Conservation (phyloP, 2,329 filamentous ascomycete genomes). For the Bipolaris gigantea region DNA sequence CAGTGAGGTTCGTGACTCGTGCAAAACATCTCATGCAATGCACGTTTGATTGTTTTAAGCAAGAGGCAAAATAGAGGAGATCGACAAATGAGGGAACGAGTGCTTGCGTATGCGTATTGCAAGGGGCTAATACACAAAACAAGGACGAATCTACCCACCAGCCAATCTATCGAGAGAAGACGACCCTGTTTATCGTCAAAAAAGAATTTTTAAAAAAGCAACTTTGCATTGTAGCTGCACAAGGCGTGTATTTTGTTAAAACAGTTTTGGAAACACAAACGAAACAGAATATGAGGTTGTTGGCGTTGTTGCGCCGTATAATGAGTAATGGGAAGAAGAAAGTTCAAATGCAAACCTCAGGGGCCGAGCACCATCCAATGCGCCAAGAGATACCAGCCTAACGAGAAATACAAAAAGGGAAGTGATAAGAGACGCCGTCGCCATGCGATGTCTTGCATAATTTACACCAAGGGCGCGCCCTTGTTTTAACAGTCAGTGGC, state of each 20-base stretch:
- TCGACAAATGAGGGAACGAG: neutral
- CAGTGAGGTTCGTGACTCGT: neutral
- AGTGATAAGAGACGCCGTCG: slow-evolving; percentile 9
- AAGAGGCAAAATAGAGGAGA: neutral
- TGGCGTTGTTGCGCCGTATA: neutral
- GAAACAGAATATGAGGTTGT: neutral
- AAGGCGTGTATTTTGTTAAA: neutral
- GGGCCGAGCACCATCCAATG: neutral
- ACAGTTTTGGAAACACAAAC: neutral
- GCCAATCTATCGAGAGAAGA: neutral
- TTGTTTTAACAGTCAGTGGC: neutral
- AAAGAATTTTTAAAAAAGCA: neutral
- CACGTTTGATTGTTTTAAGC: neutral
- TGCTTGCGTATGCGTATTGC: neutral
- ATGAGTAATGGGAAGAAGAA: neutral
- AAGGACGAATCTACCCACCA: neutral
- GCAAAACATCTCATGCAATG: neutral
- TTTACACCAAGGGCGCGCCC: slow-evolving; percentile 1
- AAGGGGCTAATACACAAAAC: too few species aligned
- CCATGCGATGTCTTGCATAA: slow-evolving; percentile 11
- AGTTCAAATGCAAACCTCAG: neutral
- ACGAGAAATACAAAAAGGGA: slow-evolving; percentile 3
- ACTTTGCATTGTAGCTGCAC: neutral
- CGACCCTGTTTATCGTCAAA: neutral
- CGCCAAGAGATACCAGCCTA: slow-evolving; percentile 1